Conservation (phyloP, 2,329 filamentous ascomycete genomes). For the Beauveria sp. region DNA sequence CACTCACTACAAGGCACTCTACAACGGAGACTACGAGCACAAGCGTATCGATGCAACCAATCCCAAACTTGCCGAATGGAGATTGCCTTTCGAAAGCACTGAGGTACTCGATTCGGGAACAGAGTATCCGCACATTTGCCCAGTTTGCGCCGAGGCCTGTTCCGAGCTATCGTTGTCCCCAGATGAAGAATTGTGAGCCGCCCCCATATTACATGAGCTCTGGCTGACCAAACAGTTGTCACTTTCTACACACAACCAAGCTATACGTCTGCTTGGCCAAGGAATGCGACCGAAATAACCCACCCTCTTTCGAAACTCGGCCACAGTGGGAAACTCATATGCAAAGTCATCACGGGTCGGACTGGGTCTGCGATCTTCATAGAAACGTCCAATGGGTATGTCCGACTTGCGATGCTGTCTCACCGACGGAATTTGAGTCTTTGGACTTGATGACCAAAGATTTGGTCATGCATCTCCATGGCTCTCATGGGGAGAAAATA, state of each 20-base stretch:
- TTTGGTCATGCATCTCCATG: not conserved
- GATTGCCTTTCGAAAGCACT: not conserved
- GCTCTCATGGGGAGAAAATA: not conserved
- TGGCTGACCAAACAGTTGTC: not conserved
- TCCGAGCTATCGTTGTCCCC: not conserved
- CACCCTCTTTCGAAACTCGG: not conserved
- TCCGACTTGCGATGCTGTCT: not conserved
- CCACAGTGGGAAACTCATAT: not conserved
- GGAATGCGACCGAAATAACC: not conserved
- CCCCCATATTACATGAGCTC: not conserved
- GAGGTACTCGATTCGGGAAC: not conserved
- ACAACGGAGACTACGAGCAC: not conserved
- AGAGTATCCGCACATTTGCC: not conserved
- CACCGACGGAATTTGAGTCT: not conserved
- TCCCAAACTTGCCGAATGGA: not conserved
- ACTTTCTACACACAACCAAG: not conserved
- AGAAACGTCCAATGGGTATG: not conserved
- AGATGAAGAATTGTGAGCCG: not conserved
- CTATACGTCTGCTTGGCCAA: not conserved
- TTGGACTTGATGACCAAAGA: not conserved
- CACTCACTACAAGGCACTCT: not conserved
- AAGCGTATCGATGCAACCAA: not conserved
- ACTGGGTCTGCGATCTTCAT: not conserved
- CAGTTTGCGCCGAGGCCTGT: not conserved
- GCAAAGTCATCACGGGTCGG: not conserved